Evolutionary conservation across 2,329 filamentous ascomycete species (phyloP), one percentile per base, ranked within the genome.

Genomic region (Verticillium zaregamsianum): DNA sequence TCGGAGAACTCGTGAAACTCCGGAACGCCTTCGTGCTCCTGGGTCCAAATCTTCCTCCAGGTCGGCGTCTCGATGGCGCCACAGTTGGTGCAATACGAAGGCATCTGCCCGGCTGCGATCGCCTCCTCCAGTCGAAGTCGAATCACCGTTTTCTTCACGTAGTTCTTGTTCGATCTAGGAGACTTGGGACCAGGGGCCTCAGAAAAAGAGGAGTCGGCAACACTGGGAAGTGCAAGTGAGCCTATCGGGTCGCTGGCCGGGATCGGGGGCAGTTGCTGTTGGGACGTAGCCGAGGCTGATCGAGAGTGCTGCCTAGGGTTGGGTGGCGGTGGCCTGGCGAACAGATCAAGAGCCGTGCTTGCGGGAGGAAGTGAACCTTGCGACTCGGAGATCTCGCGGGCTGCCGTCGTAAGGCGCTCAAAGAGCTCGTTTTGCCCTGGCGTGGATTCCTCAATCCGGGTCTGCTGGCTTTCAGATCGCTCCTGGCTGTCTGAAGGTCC

Each of bases 41-140:
- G 92, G n/a, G 88, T 87, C 83, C 90, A 97, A 14, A 95, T 92
- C 70, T 94, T 95, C 63, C 95, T 88, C 95, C 95, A 99, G 0
- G 94, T 97, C 0, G 94, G 92, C 0, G 95, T 99, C 69, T 98
- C 91, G 62, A 99, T 96, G 7, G 93, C 91, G 6, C 95, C 95
- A 69, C 95, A 99, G 69, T 98, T 97, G 65, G 86, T 86, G 73
- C 95, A 99, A 70, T 89, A 98, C 1, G 90, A 89, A 0, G 95
- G 95, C 81, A 93, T 90, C 66, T 93, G 86, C 5, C 95, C 95
- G 60, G 87, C 86, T n/a, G 83, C 82, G 60, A 98, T 88, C 0
- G 86, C 87, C 45, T 79, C 78, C 66, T 88, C 82, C 2, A 89
- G 71, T 52, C 82, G 82, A 64, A 87, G 82, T 69, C 81, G 83